Evolutionary conservation across 371 early-diverging fungal genomes (phyloP).

Genomic region (Blakeslea trispora): DNA sequence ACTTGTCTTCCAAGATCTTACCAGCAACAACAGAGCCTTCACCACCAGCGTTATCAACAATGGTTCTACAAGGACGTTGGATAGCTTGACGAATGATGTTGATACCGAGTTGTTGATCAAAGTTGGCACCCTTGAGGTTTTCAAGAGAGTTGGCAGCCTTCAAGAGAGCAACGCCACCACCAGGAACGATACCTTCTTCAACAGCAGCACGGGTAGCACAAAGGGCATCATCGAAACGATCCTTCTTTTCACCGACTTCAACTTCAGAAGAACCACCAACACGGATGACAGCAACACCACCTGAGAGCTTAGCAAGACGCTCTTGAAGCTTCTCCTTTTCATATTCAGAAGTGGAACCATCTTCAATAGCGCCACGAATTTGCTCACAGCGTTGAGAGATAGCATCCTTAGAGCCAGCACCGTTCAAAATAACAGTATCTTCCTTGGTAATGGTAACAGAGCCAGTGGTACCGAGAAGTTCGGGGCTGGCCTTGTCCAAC

Average conservation of each 20-base stretch:
- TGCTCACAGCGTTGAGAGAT: constrained; percentile 94
- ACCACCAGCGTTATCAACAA: constrained; percentile 95
- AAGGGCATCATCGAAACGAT: constrained; percentile 94
- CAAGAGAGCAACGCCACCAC: constrained; percentile 95
- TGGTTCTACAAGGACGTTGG: constrained; percentile 89
- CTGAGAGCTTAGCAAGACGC: constrained; percentile 96
- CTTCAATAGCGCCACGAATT: constrained; percentile 88
- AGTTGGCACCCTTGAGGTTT: constrained; percentile 84
- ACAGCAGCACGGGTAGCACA: constrained; percentile 98
- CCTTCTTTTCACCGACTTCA: constrained; percentile 99
- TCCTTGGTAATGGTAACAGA: constrained; percentile 95
- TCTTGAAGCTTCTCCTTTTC: constrained; percentile 98
- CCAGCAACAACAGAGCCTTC: constrained; percentile 97
- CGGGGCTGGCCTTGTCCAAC: constrained; percentile 91
- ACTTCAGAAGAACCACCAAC: constrained; percentile 97
- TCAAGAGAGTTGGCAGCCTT: constrained; percentile 87
- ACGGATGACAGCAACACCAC: constrained; percentile 98
- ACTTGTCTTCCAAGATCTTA: constrained; percentile 80
- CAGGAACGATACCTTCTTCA: constrained; percentile 98
- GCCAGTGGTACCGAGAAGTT: constrained; percentile 87
- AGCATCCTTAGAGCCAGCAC: constrained; percentile 85
- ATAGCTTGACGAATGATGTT: constrained; percentile 94
- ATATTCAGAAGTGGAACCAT: constrained; percentile 85
- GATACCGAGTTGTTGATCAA: constrained; percentile 97
- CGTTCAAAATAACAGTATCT: constrained; percentile 96